Percentiles rank a stretch among this genome's conserved stretches.
Evolutionary conservation across 805 yeast species (phyloP).

Genomic region (Wickerhamomyces chaumierensis): DNA sequence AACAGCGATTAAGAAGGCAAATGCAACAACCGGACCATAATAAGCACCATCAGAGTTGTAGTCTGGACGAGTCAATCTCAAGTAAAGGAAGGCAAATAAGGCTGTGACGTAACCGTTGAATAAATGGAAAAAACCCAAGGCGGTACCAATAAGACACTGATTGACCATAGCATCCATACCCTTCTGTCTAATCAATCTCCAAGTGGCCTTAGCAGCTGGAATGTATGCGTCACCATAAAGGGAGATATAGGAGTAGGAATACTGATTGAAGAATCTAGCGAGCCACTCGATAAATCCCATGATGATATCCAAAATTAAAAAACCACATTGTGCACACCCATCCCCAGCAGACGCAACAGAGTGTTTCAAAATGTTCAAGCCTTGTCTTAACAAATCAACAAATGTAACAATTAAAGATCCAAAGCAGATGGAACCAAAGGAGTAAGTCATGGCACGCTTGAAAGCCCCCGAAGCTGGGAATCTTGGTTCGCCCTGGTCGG

Average conservation of each 20-base stretch:
- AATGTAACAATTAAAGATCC: slow-evolving; percentile 68
- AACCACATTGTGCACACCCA: slow-evolving; percentile 38
- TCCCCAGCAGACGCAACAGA: slow-evolving; percentile 41
- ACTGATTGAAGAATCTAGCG: slow-evolving; percentile 78
- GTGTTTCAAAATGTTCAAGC: slow-evolving; percentile 40
- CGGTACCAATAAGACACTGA: slow-evolving; percentile 72
- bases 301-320: slow-evolving; percentile 44
- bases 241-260: slow-evolving; percentile 80
- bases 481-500: slow-evolving; percentile 70
- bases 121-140: slow-evolving; percentile 64
- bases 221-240: slow-evolving; percentile 75
- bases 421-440: slow-evolving; percentile 84
- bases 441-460: slow-evolving; percentile 68
- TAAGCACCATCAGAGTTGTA: slow-evolving; percentile 50
- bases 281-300: slow-evolving; percentile 66
- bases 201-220: slow-evolving; percentile 70
- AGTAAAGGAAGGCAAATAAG: slow-evolving; percentile 51
- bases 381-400: slow-evolving; percentile 53
- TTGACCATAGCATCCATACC: slow-evolving; percentile 80
- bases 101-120: slow-evolving; percentile 61
- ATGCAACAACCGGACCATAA: slow-evolving; percentile 67
- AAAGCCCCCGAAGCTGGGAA: slow-evolving; percentile 77
- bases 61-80: slow-evolving; percentile 55
- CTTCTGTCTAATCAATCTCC: slow-evolving; percentile 63
- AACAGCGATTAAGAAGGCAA: slow-evolving; percentile 58